Evolutionary conservation across 1,139 yeast genomes (phyloP).

Genomic region (Saccharomyces pastorianus): DNA sequence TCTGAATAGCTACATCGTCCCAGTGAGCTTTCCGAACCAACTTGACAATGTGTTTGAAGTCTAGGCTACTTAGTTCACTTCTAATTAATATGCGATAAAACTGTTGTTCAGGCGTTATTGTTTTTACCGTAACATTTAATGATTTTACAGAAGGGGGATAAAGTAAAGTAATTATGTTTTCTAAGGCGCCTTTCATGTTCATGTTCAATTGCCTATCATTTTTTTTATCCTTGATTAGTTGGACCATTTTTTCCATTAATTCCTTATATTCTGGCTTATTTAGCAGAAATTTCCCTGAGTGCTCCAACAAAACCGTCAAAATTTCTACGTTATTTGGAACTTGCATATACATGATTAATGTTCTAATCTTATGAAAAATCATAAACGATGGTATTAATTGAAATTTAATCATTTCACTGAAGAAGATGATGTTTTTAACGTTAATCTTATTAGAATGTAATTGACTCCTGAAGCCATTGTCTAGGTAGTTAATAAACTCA

Average conservation of each 20-base stretch:
- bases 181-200: slow-evolving; percentile 52
- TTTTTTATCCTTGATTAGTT: slow-evolving; percentile 44
- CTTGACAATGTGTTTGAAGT: slow-evolving; percentile 33
- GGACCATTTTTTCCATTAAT: slow-evolving; percentile 58
- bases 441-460: slow-evolving; percentile 46
- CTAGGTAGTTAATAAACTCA: slow-evolving; percentile 50
- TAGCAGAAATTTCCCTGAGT: slow-evolving; percentile 61
- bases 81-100: slow-evolving; percentile 46
- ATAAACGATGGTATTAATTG: slow-evolving; percentile 63
- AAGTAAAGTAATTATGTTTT: slow-evolving; percentile 50
- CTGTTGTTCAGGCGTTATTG: slow-evolving; percentile 37
- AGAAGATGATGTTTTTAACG: slow-evolving; percentile 52
- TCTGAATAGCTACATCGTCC: slow-evolving; percentile 36
- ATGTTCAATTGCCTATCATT: slow-evolving; percentile 45
- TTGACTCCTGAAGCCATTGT: slow-evolving; percentile 53
- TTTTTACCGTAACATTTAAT: slow-evolving; percentile 20
- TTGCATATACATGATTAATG: slow-evolving; percentile 46
- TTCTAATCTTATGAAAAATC: slow-evolving; percentile 62
- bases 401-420: slow-evolving; percentile 72
- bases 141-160: slow-evolving; percentile 48
- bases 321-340: slow-evolving; percentile 57
- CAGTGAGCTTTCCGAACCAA: slow-evolving; percentile 45
- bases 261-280: slow-evolving; percentile 53
- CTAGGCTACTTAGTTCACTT: slow-evolving; percentile 41
- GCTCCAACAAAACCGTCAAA: slow-evolving; percentile 59